These are phyloP conservation scores for Fusarium praegraminearum DNA, from an alignment of 2,329 filamentous ascomycete genomes.

Conservation along the genomic window DNA sequence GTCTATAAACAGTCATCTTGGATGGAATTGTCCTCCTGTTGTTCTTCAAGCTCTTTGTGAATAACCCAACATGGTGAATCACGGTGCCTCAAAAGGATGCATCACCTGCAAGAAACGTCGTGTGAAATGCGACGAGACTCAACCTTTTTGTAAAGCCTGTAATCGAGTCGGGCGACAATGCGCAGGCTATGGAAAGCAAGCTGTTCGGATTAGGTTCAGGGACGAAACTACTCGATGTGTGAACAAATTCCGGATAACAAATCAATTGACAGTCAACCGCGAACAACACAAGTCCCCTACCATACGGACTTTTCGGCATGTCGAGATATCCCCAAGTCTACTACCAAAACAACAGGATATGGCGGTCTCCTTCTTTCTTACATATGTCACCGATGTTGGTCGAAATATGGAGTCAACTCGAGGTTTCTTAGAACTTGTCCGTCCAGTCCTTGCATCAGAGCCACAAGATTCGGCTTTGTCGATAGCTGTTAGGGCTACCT, in stretches of 20 bases:
- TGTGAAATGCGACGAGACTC: constrained; percentile 35
- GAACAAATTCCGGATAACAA: fast-evolving
- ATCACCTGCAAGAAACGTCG: constrained; percentile 31
- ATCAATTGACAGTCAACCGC: background rate
- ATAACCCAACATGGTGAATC: constrained; percentile 26
- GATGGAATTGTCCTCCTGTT: fast-evolving
- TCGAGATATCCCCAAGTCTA: background rate
- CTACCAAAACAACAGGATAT: constrained; percentile 6
- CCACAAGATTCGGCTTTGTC: constrained; percentile 12
- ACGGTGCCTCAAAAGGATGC: constrained; percentile 27
- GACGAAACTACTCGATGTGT: constrained; percentile 12
- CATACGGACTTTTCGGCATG: background rate
- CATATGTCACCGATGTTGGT: constrained; percentile 27
- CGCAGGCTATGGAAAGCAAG: constrained; percentile 16
- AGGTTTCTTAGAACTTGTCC: constrained; percentile 34
- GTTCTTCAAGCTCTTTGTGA: too few species aligned
- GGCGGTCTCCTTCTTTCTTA: constrained; percentile 29
- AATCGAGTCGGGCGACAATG: constrained; percentile 28
- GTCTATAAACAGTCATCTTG: fast-evolving
- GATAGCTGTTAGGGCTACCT: constrained; percentile 6
- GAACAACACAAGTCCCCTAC: background rate
- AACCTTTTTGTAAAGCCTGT: constrained; percentile 22
- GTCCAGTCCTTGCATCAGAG: constrained; percentile 3
- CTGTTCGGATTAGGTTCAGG: constrained; percentile 9
- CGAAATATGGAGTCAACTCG: constrained; percentile 26